Evolutionary conservation across 306 rosid species (phyloP).

Genomic region (Cicer yamashitae): DNA sequence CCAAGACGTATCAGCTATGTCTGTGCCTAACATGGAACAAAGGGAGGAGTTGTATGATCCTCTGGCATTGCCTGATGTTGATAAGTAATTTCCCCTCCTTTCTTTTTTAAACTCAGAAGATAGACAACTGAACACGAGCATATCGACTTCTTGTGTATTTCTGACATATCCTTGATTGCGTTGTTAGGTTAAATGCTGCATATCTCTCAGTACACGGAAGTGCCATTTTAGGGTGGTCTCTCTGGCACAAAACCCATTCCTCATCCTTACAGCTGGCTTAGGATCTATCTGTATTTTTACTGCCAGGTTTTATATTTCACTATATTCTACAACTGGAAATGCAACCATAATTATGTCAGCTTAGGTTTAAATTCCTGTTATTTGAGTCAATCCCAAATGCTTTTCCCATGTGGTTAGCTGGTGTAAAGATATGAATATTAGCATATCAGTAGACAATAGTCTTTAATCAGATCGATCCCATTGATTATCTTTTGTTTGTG

Average conservation of each 20-base stretch:
- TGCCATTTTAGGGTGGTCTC: slow-evolving; percentile 47
- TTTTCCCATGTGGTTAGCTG: slow-evolving; percentile 5
- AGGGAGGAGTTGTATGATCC: slow-evolving; percentile 83
- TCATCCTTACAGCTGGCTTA: slow-evolving; percentile 46
- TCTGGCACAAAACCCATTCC: slow-evolving; percentile 42
- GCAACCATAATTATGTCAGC: background rate
- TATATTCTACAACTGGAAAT: slow-evolving; percentile 30
- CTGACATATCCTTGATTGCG: slow-evolving; percentile 40
- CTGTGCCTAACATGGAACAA: slow-evolving; percentile 54
- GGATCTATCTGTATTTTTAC: slow-evolving; percentile 26
- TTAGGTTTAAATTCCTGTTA: slow-evolving; percentile 22
- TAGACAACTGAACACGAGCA: background rate
- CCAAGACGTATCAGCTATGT: slow-evolving; percentile 72
- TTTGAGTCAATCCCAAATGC: slow-evolving; percentile 2
- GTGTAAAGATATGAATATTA: slow-evolving; percentile 19
- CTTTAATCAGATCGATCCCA: background rate
- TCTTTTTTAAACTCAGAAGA: slow-evolving; percentile 8
- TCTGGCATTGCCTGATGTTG: slow-evolving; percentile 75
- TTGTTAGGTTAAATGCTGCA: slow-evolving; percentile 79
- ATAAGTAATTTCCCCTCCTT: slow-evolving; percentile 50
- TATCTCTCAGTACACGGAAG: slow-evolving; percentile 72
- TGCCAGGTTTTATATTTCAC: slow-evolving; percentile 1
- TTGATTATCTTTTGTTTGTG: background rate
- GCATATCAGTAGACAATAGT: slow-evolving; percentile 18
- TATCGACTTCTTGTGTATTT: slow-evolving; percentile 37